phyloP scores from a whole-genome alignment of 768 basidiomycete species.

The Tricholoma terreum region DNA sequence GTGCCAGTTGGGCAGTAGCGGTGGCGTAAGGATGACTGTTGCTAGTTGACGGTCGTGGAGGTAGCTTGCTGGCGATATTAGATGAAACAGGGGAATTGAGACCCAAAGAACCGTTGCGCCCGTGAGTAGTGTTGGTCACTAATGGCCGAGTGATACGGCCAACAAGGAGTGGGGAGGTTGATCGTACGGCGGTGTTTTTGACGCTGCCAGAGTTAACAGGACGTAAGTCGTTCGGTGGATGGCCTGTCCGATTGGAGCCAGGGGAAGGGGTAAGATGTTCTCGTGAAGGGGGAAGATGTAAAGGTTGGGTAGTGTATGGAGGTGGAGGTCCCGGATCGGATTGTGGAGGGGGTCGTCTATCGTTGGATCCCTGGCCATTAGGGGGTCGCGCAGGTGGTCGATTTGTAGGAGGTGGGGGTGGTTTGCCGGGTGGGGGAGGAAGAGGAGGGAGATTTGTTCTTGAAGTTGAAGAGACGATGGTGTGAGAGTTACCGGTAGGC shows the following conservation, averaged over 20 bases:
- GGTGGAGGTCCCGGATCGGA: constrained; percentile 39
- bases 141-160: constrained; percentile 29
- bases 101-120: constrained; percentile 51
- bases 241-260: constrained; percentile 39
- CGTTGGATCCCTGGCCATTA: constrained; percentile 30
- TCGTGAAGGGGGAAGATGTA: constrained; percentile 39
- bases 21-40: constrained; percentile 60
- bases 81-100: constrained; percentile 36
- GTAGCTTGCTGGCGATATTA: constrained; percentile 40
- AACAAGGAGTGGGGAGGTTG: constrained; percentile 43
- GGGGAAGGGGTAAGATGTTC: constrained; percentile 44
- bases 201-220: constrained; percentile 46
- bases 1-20: constrained; percentile 45
- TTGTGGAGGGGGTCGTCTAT: constrained; percentile 57
- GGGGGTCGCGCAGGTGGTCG: constrained; percentile 35
- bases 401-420: constrained; percentile 47
- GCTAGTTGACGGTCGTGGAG: constrained; percentile 42
- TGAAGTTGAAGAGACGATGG: constrained; percentile 29
- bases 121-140: constrained; percentile 35
- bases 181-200: constrained; percentile 36
- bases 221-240: constrained; percentile 61
- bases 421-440: constrained; percentile 68
- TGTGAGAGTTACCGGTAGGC: constrained; percentile 25
- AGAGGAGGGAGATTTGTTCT: constrained; percentile 60
- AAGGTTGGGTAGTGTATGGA: constrained; percentile 39